Evolutionary conservation across 306 rosid species (phyloP).

Genomic region (Cicer judaicum): DNA sequence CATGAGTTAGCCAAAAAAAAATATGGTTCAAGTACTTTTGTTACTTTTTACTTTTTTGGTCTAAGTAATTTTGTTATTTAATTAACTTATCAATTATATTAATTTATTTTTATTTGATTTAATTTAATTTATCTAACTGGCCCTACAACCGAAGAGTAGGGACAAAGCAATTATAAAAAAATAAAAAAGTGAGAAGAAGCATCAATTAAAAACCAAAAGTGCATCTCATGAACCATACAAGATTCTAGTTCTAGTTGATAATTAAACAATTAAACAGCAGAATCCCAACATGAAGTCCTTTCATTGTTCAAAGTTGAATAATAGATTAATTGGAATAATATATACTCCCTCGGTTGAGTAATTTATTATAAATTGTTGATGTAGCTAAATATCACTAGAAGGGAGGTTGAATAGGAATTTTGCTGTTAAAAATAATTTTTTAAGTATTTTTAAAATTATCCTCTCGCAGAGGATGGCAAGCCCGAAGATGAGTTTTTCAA

Average conservation of each 20-base stretch:
- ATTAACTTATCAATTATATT: too few relatives aligned
- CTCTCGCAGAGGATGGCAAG: too few relatives aligned
- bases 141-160: constrained; percentile 23
- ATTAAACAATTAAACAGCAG: constrained; percentile 28
- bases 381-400: too few relatives aligned
- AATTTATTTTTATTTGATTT: too few relatives aligned
- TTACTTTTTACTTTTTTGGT: constrained; percentile 1
- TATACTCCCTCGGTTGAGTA: too few relatives aligned
- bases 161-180: too few relatives aligned
- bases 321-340: not conserved
- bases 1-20: constrained; percentile 20
- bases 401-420: too few relatives aligned
- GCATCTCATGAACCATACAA: constrained; percentile 25
- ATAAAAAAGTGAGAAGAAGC: not conserved
- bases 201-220: constrained; percentile 32
- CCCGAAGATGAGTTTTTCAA: too few relatives aligned
- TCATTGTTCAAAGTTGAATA: constrained; percentile 9
- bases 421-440: too few relatives aligned
- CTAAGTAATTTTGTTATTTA: too few relatives aligned
- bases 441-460: too few relatives aligned
- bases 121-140: constrained; percentile 16
- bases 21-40: constrained; percentile 2
- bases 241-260: not conserved
- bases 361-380: too few relatives aligned
- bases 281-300: constrained; percentile 46